A percentile compares a stretch with the other conserved stretches of the same genome.
These are phyloP conservation scores for Poa pratensis DNA, from an alignment of 176 grass and related monocot species.

Conservation along the genomic window DNA sequence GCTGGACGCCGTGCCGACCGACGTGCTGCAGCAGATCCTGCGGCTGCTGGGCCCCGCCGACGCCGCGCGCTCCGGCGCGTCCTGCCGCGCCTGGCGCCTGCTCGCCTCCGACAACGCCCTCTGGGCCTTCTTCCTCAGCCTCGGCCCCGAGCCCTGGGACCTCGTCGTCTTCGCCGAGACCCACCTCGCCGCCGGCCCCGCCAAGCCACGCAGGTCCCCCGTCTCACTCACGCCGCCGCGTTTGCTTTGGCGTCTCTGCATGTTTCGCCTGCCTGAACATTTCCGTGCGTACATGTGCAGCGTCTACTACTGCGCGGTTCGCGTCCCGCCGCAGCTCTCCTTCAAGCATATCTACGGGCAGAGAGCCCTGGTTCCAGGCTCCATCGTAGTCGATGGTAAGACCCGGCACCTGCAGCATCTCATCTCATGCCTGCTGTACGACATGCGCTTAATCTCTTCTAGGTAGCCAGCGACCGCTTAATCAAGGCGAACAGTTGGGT, in stretches of 20 bases:
- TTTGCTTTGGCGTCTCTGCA: background rate
- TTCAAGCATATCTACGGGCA: slow-evolving; percentile 76
- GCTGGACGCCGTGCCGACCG: slow-evolving; percentile 70
- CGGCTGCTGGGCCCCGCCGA: slow-evolving; percentile 67
- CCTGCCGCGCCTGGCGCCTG: slow-evolving; percentile 68
- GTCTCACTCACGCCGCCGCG: background rate
- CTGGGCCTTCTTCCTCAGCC: slow-evolving; percentile 78
- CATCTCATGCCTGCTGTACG: background rate
- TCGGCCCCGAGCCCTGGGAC: slow-evolving; percentile 77
- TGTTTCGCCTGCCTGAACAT: background rate
- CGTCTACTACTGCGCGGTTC: slow-evolving; percentile 39
- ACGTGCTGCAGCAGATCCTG: slow-evolving; percentile 83
- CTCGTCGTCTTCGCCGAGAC: slow-evolving; percentile 85
- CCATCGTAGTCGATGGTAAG: slow-evolving; percentile 89
- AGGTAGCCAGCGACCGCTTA: background rate
- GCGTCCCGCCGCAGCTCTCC: slow-evolving; percentile 50
- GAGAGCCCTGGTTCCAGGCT: slow-evolving; percentile 62
- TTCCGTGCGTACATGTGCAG: slow-evolving; percentile 33
- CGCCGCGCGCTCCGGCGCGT: slow-evolving; percentile 52
- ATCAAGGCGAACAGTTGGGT: background rate
- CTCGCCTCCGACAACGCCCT: slow-evolving; percentile 78
- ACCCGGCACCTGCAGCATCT: background rate
- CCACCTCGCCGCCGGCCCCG: slow-evolving; percentile 56
- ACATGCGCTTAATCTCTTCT: background rate
- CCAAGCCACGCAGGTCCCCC: slow-evolving; percentile 38